Percentiles rank a stretch among this genome's conserved stretches.
These are phyloP conservation scores for Monoraphidium neglectum DNA, from an alignment of 139 green algal genomes.

Conservation along the genomic window DNA sequence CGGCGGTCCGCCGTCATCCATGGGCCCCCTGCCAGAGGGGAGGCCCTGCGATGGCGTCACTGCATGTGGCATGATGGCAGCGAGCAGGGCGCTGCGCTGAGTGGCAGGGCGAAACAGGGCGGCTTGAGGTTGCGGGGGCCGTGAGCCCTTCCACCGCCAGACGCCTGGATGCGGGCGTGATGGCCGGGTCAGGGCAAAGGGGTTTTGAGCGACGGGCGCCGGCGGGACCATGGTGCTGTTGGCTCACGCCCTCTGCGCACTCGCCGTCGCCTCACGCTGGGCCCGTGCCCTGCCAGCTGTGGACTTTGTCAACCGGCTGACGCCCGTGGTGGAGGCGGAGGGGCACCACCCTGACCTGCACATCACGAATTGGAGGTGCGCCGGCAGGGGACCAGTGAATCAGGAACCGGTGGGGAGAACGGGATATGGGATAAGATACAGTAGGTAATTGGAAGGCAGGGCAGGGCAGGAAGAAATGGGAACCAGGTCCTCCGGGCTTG, in stretches of 20 bases:
- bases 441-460: neutral
- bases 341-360: conserved; percentile 82
- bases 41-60: no score
- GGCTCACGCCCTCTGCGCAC: conserved; percentile 6
- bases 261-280: neutral
- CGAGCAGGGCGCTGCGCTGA: no score
- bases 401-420: neutral
- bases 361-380: conserved; percentile 66
- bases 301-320: conserved; percentile 67
- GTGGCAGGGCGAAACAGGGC: no score
- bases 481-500: no score
- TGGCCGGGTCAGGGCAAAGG: conserved; percentile 29
- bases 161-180: conserved; percentile 53
- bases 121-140: no score
- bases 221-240: conserved; percentile 68
- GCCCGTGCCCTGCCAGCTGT: conserved; percentile 41
- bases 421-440: neutral
- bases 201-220: conserved; percentile 41
- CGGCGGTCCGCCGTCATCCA: no score
- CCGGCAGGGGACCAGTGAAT: no score
- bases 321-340: conserved; percentile 67
- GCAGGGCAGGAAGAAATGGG: no score
- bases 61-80: no score
- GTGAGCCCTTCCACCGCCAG: no score
- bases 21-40: no score